Percentiles rank a stretch among this genome's conserved stretches.
These are phyloP conservation scores for Coelomomyces lativittatus DNA, from an alignment of 371 early-diverging fungal genomes.

Conservation along the genomic window DNA sequence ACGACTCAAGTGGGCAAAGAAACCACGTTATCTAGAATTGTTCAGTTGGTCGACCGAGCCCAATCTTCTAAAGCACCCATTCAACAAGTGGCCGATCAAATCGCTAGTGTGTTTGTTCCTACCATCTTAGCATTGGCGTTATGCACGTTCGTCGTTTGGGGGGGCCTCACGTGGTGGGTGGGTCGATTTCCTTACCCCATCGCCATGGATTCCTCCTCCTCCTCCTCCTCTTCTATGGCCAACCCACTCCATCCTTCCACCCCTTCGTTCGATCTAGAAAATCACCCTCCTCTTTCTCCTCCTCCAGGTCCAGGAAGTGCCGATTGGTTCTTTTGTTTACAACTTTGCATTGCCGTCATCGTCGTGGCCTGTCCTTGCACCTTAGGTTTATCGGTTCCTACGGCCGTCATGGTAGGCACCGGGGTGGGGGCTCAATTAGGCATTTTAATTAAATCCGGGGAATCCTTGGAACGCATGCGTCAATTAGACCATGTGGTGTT, in stretches of 20 bases:
- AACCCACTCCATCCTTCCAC: no score
- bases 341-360: slow-evolving; percentile 78
- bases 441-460: slow-evolving; percentile 71
- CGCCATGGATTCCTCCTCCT: slow-evolving; percentile 16
- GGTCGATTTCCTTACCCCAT: slow-evolving; percentile 3
- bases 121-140: slow-evolving; percentile 50
- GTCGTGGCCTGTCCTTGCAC: slow-evolving; percentile 96
- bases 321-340: slow-evolving; percentile 55
- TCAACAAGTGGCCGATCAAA: slow-evolving; percentile 58
- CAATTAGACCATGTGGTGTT: slow-evolving; percentile 68
- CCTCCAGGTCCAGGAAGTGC: slow-evolving; percentile 7
- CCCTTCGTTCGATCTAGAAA: neutral
- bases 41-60: slow-evolving; percentile 72
- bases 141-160: slow-evolving; percentile 62
- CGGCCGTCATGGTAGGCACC: slow-evolving; percentile 95
- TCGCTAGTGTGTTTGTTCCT: slow-evolving; percentile 82
- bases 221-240: slow-evolving; percentile 6
- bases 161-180: slow-evolving; percentile 19
- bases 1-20: slow-evolving; percentile 63
- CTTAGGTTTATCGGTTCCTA: slow-evolving; percentile 82
- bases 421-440: slow-evolving; percentile 83
- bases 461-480: slow-evolving; percentile 61
- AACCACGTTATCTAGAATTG: slow-evolving; percentile 63
- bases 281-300: slow-evolving; percentile 16
- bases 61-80: slow-evolving; percentile 72